phyloP scores from a whole-genome alignment of 495 filamentous ascomycete species.

The Penicillium turbatum region DNA sequence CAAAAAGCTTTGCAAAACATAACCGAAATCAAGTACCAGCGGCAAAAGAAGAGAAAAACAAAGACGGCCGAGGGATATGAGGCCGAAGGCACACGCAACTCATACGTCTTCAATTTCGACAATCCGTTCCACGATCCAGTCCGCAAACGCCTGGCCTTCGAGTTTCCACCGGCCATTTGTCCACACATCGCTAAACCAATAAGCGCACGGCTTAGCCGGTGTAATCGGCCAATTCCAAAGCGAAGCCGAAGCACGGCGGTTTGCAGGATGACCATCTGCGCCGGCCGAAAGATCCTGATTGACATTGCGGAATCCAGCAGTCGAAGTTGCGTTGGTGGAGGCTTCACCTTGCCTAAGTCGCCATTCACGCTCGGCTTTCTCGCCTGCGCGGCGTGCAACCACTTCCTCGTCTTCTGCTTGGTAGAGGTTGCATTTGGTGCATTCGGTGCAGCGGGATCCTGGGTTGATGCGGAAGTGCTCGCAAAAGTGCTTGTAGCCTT shows the following conservation, averaged over 20 bases:
- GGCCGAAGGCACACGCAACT: slow-evolving; percentile 2
- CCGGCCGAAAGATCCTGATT: slow-evolving; percentile 35
- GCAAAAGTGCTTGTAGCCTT: slow-evolving; percentile 90
- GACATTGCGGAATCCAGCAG: slow-evolving; percentile 25
- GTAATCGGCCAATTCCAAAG: slow-evolving; percentile 18
- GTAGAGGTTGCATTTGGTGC: slow-evolving; percentile 88
- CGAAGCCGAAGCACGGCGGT: slow-evolving; percentile 6
- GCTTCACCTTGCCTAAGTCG: slow-evolving; percentile 55
- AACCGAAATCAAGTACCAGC: neutral
- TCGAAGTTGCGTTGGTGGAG: slow-evolving; percentile 8
- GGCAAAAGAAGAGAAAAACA: neutral
- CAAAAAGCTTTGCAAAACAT: neutral
- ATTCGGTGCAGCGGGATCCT: slow-evolving; percentile 67
- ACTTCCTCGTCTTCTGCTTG: slow-evolving; percentile 77
- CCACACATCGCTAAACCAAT: slow-evolving; percentile 42
- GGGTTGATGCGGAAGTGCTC: slow-evolving; percentile 80
- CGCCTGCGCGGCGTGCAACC: slow-evolving; percentile 68
- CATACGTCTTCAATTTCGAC: slow-evolving; percentile 38
- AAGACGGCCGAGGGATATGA: neutral
- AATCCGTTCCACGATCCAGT: slow-evolving; percentile 43
- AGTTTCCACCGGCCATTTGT: slow-evolving; percentile 37
- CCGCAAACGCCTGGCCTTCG: slow-evolving; percentile 41
- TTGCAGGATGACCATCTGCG: slow-evolving; percentile 7
- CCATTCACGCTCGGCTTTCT: slow-evolving; percentile 81
- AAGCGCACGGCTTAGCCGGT: slow-evolving; percentile 26